Evolutionary conservation across 176 grass and related monocot genomes (phyloP), one percentile per base, ranked within the genome.

Genomic region (Oryza meyeriana): DNA sequence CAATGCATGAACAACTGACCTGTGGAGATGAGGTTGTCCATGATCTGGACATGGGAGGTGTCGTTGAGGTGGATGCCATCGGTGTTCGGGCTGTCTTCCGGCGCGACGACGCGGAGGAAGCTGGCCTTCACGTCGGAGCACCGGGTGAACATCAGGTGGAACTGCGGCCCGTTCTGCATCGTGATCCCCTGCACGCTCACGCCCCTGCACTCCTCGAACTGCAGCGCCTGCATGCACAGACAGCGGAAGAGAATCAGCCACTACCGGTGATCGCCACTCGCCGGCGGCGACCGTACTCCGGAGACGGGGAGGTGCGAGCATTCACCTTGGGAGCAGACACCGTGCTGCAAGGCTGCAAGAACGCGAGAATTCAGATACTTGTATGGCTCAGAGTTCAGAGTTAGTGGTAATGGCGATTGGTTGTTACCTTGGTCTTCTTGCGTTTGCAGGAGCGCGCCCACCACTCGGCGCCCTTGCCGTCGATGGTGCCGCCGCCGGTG

Each of bases 61-160:
- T 69, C 86, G 59, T 87, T 90, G 88, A 98, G 87, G 78, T 93
- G 86, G 76, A 98, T 84, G 63, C 92, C 95, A 80, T 98, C 95
- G 79, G 95, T 98, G 86, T 98, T 98, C 31, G 92, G 95, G 75
- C 95, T 98, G 67, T 93, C 84, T 42, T 71, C 84, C 65, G 95
- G 95, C 86, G 92, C 95, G 18, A 67, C 64, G 67, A 98, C 79
- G 29, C 69, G 90, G 28, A 98, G 89, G 64, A 86, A 88, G 18
- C 64, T 79, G 64, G 89, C 92, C 66, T 61, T 87, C 61, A 98
- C 85, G 81, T 78, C 62, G 52, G 66, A 64, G 78, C 95, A 98
- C 24, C 69, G 69, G 48, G 90, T 83, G 80, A 98, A 93, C 10
- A 75, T 81, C 61, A 98, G 78, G 57, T 98, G 95, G 75, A 92